Base-by-base conservation (phyloP, 352 stramenopile genomes). In the Ochromonadaceae sp. region DNA sequence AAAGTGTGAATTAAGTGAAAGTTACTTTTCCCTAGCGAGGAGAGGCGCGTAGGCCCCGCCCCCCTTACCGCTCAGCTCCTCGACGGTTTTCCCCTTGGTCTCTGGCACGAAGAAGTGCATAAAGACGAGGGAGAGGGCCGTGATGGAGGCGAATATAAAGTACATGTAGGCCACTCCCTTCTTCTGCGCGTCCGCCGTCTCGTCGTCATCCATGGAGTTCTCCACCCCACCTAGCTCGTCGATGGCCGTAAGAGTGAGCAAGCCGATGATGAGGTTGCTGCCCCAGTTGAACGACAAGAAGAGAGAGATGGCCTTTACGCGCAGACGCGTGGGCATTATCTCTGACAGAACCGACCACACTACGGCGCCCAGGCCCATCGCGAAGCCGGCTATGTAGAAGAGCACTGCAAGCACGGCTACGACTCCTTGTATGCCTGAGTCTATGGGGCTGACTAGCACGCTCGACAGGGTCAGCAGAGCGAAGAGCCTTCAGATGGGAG, bases 281-380 rank as follows among this genome's bases (percentile, higher is more conserved):
- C 85, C 70, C 69, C 88, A 92, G 62, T 82, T 88, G 32, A 78
- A 70, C 12, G 74, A 75, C 77, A 90, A 88, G 66, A 87, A 91
- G 34, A 91, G 70, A 32, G 78, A 73, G 36, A 91, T 87, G 30
- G 81, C 83, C 34, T 77, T 81, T 17, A 80, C 80, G 20, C 84
- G 79, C 35, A 91, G 83, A 43, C 85, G 73, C 36, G 88, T 85
- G 0, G 82, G 82, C 4, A 87, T 88, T 55, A 91, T 87, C 46
- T 92, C 83, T 20, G 77, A 78, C 28, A 91, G 67, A 22, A 91
- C 72, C 15, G 90, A 79, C 82, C 81, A 89, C 32, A 44, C 36
- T 53, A 55, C 62, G 25, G 81, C 78, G 0, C 82, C 83, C 17
- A 90, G 72, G 0, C 82, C 81, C 9, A 90, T 65, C 10, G 83